A percentile compares a stretch with the other conserved stretches of the same genome.
Conservation (phyloP, 1,139 yeast genomes). For the Zygosaccharomyces sapae region DNA sequence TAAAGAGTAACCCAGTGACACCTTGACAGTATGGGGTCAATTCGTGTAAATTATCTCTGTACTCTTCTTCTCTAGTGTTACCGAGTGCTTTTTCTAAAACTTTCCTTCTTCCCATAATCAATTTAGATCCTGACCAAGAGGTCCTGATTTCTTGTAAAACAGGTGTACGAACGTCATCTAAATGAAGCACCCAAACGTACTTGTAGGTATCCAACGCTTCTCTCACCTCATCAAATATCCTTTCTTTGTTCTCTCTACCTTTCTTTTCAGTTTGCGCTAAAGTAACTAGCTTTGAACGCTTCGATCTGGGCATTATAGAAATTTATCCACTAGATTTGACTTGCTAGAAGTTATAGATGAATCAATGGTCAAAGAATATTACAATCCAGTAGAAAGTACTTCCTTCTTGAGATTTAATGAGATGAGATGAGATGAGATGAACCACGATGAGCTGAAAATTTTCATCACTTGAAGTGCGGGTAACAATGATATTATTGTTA, state of each 20-base stretch:
- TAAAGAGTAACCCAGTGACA: slow-evolving; percentile 80
- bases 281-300: slow-evolving; percentile 90
- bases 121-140: slow-evolving; percentile 87
- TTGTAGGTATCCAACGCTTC: slow-evolving; percentile 69
- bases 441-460: slow-evolving; percentile 19
- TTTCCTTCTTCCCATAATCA: slow-evolving; percentile 86
- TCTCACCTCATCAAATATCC: slow-evolving; percentile 87
- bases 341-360: background rate
- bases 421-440: slow-evolving; percentile 15
- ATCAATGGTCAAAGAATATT: background rate
- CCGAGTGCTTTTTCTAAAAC: slow-evolving; percentile 93
- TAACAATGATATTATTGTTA: background rate
- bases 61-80: slow-evolving; percentile 80
- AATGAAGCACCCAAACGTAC: slow-evolving; percentile 78
- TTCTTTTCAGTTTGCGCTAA: slow-evolving; percentile 94
- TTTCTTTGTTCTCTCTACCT: slow-evolving; percentile 86
- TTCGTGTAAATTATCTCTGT: slow-evolving; percentile 74
- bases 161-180: slow-evolving; percentile 94
- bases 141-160: slow-evolving; percentile 88
- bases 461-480: slow-evolving; percentile 8
- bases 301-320: slow-evolving; percentile 84
- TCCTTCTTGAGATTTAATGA: background rate
- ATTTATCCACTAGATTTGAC: background rate
- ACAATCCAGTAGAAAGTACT: background rate
- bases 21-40: slow-evolving; percentile 61